Conservation (phyloP, 805 yeast genomes). For the Zygosaccharomyces kombuchaensis region DNA sequence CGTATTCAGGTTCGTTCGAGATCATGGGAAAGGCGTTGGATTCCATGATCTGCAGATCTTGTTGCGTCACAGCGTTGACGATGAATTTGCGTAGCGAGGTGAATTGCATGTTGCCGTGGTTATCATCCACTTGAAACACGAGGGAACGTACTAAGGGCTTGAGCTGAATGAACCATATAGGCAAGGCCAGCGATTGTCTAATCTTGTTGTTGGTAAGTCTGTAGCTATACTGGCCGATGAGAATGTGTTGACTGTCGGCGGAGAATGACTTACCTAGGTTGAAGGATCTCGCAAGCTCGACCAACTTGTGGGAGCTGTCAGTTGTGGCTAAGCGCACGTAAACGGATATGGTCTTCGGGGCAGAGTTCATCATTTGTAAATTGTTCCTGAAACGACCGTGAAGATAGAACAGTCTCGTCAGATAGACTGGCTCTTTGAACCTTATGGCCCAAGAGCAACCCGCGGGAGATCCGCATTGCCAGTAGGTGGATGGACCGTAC, state of each 20-base stretch:
- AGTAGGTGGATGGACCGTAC: slow-evolving; percentile 26
- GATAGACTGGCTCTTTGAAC: slow-evolving; percentile 38
- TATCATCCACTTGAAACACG: slow-evolving; percentile 31
- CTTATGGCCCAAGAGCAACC: slow-evolving; percentile 36
- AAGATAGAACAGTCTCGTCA: slow-evolving; percentile 35
- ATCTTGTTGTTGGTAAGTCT: slow-evolving; percentile 21
- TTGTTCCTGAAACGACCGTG: slow-evolving; percentile 39
- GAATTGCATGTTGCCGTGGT: slow-evolving; percentile 37
- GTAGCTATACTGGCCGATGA: slow-evolving; percentile 31
- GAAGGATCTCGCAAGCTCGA: slow-evolving; percentile 16
- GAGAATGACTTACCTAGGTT: slow-evolving; percentile 18
- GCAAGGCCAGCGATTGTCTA: slow-evolving; percentile 32
- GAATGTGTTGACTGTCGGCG: slow-evolving; percentile 24
- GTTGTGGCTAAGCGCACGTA: slow-evolving; percentile 27
- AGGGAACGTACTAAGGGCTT: slow-evolving; percentile 34
- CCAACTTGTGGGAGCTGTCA: slow-evolving; percentile 10
- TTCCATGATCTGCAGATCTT: slow-evolving; percentile 31
- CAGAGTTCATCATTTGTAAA: slow-evolving; percentile 37
- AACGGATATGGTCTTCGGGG: slow-evolving; percentile 36
- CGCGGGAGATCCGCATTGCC: slow-evolving; percentile 30
- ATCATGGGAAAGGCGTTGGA: slow-evolving; percentile 18
- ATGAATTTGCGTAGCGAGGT: slow-evolving; percentile 38
- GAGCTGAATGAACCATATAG: slow-evolving; percentile 30
- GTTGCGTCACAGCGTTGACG: slow-evolving; percentile 41
- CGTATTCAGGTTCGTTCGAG: slow-evolving; percentile 22